Base-by-base conservation (phyloP, 2,329 filamentous ascomycete species). In the Exophiala alcalophila region DNA sequence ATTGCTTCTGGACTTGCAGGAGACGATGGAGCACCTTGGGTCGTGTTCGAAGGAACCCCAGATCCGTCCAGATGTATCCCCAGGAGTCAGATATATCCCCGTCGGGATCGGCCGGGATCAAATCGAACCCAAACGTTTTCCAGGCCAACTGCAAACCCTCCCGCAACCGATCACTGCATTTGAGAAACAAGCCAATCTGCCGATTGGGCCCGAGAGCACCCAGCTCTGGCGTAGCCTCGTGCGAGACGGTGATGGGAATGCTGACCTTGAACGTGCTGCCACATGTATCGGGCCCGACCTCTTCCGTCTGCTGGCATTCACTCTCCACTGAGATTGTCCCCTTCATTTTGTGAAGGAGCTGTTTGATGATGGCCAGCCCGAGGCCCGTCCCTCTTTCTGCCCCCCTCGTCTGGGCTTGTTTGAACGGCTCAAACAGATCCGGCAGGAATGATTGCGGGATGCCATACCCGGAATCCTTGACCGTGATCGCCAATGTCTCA, bases 371-470 rank as follows among this genome's bases (percentile, higher is more conserved):
- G 24, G 57, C 60, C 32, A 61, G 40, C 7, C 59, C 59, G 9
- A 61, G 52, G 6, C 59, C 59, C 5, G 59, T 61, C 7, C 51
- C 59, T 45, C 57, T 43, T 34, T 59, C 55, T 4, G 55, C 54
- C 14, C 59, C 61, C 44, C 58, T 40, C 9, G 55, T 58, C 31
- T 61, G 54, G 24, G 60, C 59, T 49, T 61, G 59, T 30, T 55
- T 44, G 60, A 85, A 86, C 1, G 83, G 77, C 52, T 81, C 81
- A 66, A 86, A 86, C 0, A 86, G 68, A 39, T 77, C 76, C 0
- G 79, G 78, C 36, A 82, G 62, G 56, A 85, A 86, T 5, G 76
- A 77, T 37, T 46, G 39, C 5, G 57, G 57, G 3, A 61, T 55
- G 9, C 59, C 59, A 14, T 40, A 43, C 4, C 59, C 59, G 9